These are phyloP conservation scores for Rhazya stricta DNA, from an alignment of 257 asterid genomes.

Conservation along the genomic window DNA sequence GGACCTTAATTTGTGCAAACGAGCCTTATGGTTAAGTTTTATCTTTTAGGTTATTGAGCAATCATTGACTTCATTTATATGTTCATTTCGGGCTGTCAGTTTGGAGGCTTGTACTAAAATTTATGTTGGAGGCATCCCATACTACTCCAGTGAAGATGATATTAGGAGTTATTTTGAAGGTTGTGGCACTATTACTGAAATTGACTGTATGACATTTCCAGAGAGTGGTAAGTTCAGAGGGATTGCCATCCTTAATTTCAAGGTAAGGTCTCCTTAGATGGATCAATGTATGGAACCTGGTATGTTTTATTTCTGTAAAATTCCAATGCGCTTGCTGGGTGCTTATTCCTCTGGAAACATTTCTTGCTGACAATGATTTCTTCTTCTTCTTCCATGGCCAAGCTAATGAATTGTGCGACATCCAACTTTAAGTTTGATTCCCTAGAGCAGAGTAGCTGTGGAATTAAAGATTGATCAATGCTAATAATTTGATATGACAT, in stretches of 20 bases:
- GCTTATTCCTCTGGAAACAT: neutral
- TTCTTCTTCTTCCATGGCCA: neutral
- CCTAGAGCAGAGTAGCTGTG: neutral
- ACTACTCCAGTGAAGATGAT: slow-evolving; percentile 92
- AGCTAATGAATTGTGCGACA: neutral
- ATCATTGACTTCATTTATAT: slow-evolving; percentile 2
- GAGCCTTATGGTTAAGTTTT: neutral
- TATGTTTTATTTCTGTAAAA: slow-evolving; percentile 3
- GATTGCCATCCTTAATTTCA: slow-evolving; percentile 82
- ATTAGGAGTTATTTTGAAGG: slow-evolving; percentile 84
- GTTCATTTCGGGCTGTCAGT: slow-evolving; percentile 10
- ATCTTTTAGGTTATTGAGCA: neutral
- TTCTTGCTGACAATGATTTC: neutral
- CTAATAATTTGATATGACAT: neutral
- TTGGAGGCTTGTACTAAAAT: slow-evolving; percentile 47
- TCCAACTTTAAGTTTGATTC: neutral
- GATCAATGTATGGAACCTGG: neutral
- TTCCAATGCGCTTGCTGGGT: neutral
- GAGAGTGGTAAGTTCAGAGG: slow-evolving; percentile 98
- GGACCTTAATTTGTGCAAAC: neutral
- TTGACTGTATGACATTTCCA: slow-evolving; percentile 84
- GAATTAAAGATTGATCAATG: neutral
- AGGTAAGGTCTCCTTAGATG: slow-evolving; percentile 43
- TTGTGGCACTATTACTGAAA: slow-evolving; percentile 76
- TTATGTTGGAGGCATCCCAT: slow-evolving; percentile 97